phyloP scores from a whole-genome alignment of 78 protist genomes.

The Dictyostelium brefeldianum region DNA sequence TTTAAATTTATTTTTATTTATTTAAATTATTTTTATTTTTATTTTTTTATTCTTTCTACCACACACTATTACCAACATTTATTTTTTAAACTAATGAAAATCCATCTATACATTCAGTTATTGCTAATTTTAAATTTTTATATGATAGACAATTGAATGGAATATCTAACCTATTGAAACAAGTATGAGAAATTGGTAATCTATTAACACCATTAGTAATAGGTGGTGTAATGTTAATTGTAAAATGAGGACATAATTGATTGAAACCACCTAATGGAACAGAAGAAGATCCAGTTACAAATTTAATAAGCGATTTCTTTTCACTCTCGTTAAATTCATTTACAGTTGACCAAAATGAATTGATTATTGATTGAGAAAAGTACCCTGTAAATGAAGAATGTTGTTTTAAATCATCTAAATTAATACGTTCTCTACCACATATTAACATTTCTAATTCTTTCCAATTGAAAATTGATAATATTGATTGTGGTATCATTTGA shows the following conservation, averaged over 20 bases:
- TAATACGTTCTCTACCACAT: conserved; percentile 38
- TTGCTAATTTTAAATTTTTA: conserved; percentile 40
- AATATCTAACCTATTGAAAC: conserved; percentile 74
- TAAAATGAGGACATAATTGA: conserved; percentile 73
- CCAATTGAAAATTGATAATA: conserved; percentile 57
- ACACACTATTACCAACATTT: too few species aligned
- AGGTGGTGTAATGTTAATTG: conserved; percentile 39
- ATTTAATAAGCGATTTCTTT: conserved; percentile 46
- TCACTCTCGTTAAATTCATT: conserved; percentile 32
- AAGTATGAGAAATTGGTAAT: conserved; percentile 75
- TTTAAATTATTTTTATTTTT: background rate
- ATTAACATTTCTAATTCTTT: conserved; percentile 48
- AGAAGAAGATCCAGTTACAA: conserved; percentile 67
- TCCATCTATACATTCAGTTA: conserved; percentile 53
- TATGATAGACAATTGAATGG: conserved; percentile 9
- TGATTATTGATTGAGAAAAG: conserved; percentile 18
- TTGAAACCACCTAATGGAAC: conserved; percentile 78
- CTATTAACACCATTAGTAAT: conserved; percentile 4
- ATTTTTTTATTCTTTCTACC: too few species aligned
- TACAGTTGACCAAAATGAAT: conserved; percentile 39
- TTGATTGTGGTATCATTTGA: conserved; percentile 35
- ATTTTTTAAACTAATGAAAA: conserved; percentile 30
- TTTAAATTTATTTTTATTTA: background rate
- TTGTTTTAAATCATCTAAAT: conserved; percentile 41
- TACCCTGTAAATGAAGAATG: conserved; percentile 60